phyloP scores from a whole-genome alignment of 176 grass and related monocot genomes.

The Cenchrus purpureus region DNA sequence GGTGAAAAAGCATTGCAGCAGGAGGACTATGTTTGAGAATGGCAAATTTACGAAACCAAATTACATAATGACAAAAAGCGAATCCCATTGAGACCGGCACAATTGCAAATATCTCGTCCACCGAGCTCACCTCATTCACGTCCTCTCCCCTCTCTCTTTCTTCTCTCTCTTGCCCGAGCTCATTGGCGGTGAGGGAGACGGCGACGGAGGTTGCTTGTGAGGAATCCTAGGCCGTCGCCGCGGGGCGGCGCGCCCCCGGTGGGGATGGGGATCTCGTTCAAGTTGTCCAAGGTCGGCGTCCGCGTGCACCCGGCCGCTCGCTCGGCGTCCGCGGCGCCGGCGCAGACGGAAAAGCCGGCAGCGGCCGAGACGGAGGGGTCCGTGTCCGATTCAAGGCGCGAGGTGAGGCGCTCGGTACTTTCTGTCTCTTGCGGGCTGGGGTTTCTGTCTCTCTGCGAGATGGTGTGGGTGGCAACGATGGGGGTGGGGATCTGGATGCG shows the following conservation, averaged over 20 bases:
- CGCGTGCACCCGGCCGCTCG: slow-evolving; percentile 56
- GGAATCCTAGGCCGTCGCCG: slow-evolving; percentile 22
- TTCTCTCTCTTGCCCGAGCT: not conserved
- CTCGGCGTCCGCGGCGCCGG: slow-evolving; percentile 5
- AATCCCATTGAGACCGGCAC: too few species aligned
- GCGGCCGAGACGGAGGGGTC: slow-evolving; percentile 31
- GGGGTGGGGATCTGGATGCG: slow-evolving; percentile 32
- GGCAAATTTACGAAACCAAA: too few species aligned
- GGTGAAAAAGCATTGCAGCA: too few species aligned
- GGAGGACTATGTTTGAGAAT: too few species aligned
- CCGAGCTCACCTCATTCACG: slow-evolving; percentile 10
- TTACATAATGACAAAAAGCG: too few species aligned
- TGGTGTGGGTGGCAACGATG: not conserved
- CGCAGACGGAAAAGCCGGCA: slow-evolving; percentile 27
- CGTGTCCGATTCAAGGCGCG: slow-evolving; percentile 10
- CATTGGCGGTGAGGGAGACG: slow-evolving; percentile 23
- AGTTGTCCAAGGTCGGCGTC: slow-evolving; percentile 69
- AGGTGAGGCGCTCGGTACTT: slow-evolving; percentile 35
- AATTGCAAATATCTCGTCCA: not conserved
- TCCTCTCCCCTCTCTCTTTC: not conserved
- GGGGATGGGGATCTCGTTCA: slow-evolving; percentile 85
- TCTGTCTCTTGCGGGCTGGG: slow-evolving; percentile 18
- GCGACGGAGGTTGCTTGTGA: not conserved
- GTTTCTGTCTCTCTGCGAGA: slow-evolving; percentile 10
- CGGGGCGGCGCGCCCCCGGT: not conserved